Base-by-base conservation (phyloP, 352 stramenopile genomes). In the Pythium aphanidermatum region DNA sequence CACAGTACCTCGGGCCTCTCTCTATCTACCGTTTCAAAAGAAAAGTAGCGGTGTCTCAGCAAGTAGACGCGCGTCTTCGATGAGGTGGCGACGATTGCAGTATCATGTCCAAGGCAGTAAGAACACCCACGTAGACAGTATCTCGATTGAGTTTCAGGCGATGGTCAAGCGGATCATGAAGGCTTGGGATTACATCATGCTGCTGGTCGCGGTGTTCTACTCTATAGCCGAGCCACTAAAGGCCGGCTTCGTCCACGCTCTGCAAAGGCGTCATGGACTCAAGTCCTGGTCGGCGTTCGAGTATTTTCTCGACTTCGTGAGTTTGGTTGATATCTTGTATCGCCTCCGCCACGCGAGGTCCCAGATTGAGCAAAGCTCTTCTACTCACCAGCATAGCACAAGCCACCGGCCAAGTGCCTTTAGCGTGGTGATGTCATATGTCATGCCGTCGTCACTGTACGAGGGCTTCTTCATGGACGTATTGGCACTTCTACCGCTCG, bases 271-370 rank as follows among this genome's bases (percentile, higher is more conserved):
- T 9, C 33, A 54, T 2, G 23, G 36, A 0, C 51, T 86, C 8
- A 55, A 34, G 12, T 43, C 39, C 11, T 88, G 76, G 76, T 68
- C 68, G 0, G 58, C 12, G 2, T 49, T 69, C 34, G 77, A 89
- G 49, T 72, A 81, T 19, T 58, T 83, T 14, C 25, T 86, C 13
- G 77, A 86, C 13, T 3, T 63, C 0, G n/a, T 83, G 16, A 84
- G 70, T 29, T 9, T 67, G 8, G 19, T 74, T 1, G 72, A 86
- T 26, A 43, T 89, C 9, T 39, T 29, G 2, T 60, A 67, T 12
- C 77, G 75, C 16, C 16, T 83, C 2, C 46, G 57, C 3, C 37
- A 40, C 9, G 44, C 52, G 2, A 38, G 31, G 4, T 24, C 50
- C 0, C 50, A 58, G 29, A 17, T 58, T 3, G 50, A 58, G 12